Conservation (phyloP, 768 basidiomycete species). For the Psilocybe subaeruginosa region DNA sequence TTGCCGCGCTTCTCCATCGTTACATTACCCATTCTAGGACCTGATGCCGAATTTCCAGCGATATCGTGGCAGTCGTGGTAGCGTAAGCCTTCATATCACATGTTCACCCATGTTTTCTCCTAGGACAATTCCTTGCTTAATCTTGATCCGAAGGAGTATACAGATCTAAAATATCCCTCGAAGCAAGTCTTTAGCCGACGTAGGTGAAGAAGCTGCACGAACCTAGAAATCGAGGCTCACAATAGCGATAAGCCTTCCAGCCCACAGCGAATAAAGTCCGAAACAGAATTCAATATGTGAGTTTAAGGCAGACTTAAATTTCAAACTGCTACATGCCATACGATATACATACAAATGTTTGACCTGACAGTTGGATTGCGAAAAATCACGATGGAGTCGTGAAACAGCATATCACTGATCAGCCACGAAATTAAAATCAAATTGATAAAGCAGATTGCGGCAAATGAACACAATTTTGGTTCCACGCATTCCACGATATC, state of each 20-base stretch:
- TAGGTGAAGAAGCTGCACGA: background rate
- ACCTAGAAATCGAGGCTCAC: background rate
- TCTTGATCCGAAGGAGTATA: constrained; percentile 9
- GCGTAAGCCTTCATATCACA: constrained; percentile 15
- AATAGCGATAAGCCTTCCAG: background rate
- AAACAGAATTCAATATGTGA: no score
- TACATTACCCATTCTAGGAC: constrained; percentile 6
- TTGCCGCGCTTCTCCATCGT: constrained; percentile 11
- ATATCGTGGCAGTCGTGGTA: constrained; percentile 19
- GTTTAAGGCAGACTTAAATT: no score
- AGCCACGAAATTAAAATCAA: background rate
- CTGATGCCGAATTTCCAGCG: constrained; percentile 19
- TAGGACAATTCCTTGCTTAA: constrained; percentile 2
- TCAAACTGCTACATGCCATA: no score
- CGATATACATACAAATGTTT: no score
- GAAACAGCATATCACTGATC: background rate
- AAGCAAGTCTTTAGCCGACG: background rate
- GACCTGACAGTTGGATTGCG: no score
- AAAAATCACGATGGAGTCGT: no score
- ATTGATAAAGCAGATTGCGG: background rate
- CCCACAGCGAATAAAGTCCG: no score
- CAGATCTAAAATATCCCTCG: background rate
- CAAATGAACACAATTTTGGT: background rate
- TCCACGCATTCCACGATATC: constrained; percentile 1
- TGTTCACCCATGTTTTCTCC: constrained; percentile 1